phyloP scores from a whole-genome alignment of 345 rosid genomes.

The Rhodamnia argentea region DNA sequence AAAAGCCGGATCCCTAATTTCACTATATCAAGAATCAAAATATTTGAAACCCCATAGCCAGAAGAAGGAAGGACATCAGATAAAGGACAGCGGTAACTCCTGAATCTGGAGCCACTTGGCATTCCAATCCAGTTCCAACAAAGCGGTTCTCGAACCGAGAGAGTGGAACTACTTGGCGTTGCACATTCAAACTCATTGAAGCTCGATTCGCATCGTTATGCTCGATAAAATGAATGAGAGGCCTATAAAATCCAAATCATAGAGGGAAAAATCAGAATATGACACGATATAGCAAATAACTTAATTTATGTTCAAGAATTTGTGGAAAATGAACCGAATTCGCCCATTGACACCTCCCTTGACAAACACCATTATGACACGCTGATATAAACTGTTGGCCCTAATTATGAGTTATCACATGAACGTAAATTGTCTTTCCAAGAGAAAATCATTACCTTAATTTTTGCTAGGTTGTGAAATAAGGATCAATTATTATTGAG shows the following conservation, averaged over 20 bases:
- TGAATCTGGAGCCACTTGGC: background rate
- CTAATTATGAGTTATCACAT: background rate
- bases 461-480: background rate
- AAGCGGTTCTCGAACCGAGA: background rate
- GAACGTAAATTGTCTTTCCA: background rate
- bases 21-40: no score
- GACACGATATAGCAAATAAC: background rate
- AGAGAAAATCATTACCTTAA: background rate
- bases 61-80: no score
- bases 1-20: no score
- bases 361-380: background rate
- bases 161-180: background rate
- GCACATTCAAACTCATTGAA: background rate
- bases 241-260: background rate
- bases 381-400: background rate
- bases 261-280: background rate
- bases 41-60: no score
- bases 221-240: background rate
- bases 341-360: background rate
- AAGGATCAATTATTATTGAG: background rate
- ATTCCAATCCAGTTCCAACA: background rate
- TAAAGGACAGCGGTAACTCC: no score
- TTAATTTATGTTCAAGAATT: no score
- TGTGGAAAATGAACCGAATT: no score
- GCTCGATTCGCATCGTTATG: background rate